Evolutionary conservation across 495 filamentous ascomycete genomes (phyloP).

Genomic region (Talaromyces nanjingensis): DNA sequence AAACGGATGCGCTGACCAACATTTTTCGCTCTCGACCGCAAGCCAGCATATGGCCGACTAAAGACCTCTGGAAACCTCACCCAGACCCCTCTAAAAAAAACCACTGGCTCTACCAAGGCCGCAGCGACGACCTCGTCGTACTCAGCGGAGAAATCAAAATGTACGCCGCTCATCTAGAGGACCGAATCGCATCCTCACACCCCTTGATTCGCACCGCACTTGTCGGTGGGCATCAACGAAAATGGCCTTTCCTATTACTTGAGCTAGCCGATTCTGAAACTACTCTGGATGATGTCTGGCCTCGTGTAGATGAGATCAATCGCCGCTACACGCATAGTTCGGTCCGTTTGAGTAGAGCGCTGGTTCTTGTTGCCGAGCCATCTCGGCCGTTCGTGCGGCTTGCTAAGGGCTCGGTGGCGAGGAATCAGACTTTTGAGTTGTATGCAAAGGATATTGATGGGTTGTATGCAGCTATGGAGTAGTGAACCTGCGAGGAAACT

Average conservation of each 20-base stretch:
- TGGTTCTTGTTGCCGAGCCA: not conserved
- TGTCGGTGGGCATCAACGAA: conserved; percentile 5
- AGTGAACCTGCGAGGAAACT: not conserved
- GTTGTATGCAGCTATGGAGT: conserved; percentile 2
- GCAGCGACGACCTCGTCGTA: conserved; percentile 3
- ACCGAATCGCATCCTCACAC: not conserved
- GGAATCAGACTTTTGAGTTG: conserved; percentile 4
- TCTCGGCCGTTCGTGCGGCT: conserved; percentile 1
- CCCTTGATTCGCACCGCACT: not conserved
- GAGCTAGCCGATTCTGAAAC: not conserved
- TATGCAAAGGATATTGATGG: conserved; percentile 1
- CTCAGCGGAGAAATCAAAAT: conserved; percentile 9
- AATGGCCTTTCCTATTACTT: conserved; percentile 5
- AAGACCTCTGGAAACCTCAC: conserved; percentile 6
- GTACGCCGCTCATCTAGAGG: conserved; percentile 3
- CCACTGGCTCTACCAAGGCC: conserved; percentile 9
- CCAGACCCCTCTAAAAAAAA: not conserved
- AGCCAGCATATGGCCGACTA: not conserved
- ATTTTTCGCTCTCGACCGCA: not conserved
- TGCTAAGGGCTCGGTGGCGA: conserved; percentile 3
- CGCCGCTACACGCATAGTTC: not conserved
- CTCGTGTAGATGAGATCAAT: not conserved
- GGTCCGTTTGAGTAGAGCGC: not conserved
- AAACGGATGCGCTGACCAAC: conserved; percentile 3
- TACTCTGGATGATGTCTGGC: not conserved